These are phyloP conservation scores for Neurospora sp. DNA, from an alignment of 2,329 filamentous ascomycete species.

Conservation along the genomic window DNA sequence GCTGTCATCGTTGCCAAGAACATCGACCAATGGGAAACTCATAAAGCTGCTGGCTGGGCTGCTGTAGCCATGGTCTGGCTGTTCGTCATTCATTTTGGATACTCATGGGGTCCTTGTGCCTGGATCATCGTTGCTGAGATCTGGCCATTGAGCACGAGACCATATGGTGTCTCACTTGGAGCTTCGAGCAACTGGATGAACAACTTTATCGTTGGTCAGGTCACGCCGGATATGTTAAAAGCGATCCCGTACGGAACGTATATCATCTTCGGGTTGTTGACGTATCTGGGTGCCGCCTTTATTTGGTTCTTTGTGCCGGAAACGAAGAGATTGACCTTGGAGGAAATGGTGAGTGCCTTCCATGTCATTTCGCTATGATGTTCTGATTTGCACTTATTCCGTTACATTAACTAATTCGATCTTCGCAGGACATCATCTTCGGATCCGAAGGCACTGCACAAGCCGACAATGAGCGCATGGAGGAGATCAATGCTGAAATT, in stretches of 20 bases:
- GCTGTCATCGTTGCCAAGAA: conserved; percentile 58
- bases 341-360: conserved; percentile 44
- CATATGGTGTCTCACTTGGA: conserved; percentile 62
- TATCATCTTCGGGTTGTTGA: conserved; percentile 59
- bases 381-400: not conserved
- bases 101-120: conserved; percentile 63
- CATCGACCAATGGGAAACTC: conserved; percentile 44
- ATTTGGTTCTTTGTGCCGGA: conserved; percentile 57
- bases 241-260: conserved; percentile 61
- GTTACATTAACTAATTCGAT: not conserved
- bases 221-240: conserved; percentile 58
- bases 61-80: conserved; percentile 61
- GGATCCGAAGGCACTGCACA: conserved; percentile 56
- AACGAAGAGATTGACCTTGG: conserved; percentile 53
- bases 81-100: conserved; percentile 66
- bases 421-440: conserved; percentile 50
- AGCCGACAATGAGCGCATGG: conserved; percentile 60
- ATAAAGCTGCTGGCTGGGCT: conserved; percentile 60
- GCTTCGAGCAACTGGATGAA: conserved; percentile 58
- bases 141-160: conserved; percentile 60
- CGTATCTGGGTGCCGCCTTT: conserved; percentile 49
- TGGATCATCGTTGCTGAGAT: conserved; percentile 71
- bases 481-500: conserved; percentile 62
- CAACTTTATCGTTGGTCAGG: conserved; percentile 56
- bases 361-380: not conserved